Conservation (phyloP, 1,284 basidiomycete species). For the Moesziomyces sp. region DNA sequence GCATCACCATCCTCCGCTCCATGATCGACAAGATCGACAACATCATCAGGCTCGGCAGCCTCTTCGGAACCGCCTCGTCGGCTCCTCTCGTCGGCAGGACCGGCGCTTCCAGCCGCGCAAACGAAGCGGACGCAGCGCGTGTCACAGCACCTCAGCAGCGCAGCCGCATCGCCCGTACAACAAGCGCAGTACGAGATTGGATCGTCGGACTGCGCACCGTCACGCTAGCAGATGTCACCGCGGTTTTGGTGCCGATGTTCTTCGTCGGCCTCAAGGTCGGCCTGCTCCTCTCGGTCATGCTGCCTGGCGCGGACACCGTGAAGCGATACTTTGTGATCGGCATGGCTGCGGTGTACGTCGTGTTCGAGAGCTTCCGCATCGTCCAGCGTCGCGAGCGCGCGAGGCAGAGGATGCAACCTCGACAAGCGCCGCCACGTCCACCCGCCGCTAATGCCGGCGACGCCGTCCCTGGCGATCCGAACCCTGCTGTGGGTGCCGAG, state of each 20-base stretch:
- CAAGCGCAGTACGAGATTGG: neutral
- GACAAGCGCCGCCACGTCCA: neutral
- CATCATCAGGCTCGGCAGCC: slow-evolving; percentile 25
- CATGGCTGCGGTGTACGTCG: slow-evolving; percentile 37
- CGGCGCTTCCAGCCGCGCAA: neutral
- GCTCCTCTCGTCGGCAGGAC: neutral
- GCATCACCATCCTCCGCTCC: slow-evolving; percentile 19
- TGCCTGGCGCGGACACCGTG: slow-evolving; percentile 33
- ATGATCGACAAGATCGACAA: slow-evolving; percentile 38
- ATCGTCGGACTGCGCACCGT: slow-evolving; percentile 6
- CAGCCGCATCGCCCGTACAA: neutral
- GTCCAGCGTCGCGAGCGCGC: slow-evolving; percentile 28
- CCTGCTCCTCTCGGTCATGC: slow-evolving; percentile 50
- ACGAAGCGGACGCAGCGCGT: slow-evolving; percentile 1
- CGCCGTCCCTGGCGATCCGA: neutral
- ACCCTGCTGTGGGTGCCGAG: neutral
- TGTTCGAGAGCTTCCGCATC: slow-evolving; percentile 41
- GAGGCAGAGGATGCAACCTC: slow-evolving; percentile 15
- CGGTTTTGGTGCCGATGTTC: slow-evolving; percentile 40
- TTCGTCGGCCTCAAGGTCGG: slow-evolving; percentile 51
- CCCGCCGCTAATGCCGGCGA: neutral
- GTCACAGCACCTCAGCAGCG: slow-evolving; percentile 11
- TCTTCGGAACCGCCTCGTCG: slow-evolving; percentile 6
- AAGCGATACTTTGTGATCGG: slow-evolving; percentile 43
- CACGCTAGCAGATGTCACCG: slow-evolving; percentile 26